These are phyloP conservation scores for Flaveria linearis DNA, from an alignment of 129 eudicot genomes.

Conservation along the genomic window DNA sequence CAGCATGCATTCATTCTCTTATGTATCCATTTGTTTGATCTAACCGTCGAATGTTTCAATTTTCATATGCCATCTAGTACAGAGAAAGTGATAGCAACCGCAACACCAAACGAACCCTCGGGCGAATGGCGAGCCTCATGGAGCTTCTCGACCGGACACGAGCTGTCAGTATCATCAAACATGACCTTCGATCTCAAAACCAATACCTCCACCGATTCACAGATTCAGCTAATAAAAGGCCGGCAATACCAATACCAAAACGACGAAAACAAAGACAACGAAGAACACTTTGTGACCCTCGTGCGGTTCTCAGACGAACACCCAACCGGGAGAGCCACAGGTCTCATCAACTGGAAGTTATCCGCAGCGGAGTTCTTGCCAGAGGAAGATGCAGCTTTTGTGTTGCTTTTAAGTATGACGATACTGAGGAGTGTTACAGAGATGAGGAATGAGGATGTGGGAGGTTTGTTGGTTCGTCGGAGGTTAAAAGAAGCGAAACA, in stretches of 20 bases:
- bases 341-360: conserved; percentile 86
- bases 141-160: conserved; percentile 77
- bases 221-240: conserved; percentile 66
- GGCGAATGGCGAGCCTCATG: conserved; percentile 65
- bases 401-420: conserved; percentile 53
- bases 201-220: conserved; percentile 33
- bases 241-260: conserved; percentile 60
- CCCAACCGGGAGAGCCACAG: conserved; percentile 86
- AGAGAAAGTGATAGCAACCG: conserved; percentile 93
- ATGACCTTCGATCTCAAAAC: conserved; percentile 50
- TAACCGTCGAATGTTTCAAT: conserved; percentile 16
- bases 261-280: conserved; percentile 40
- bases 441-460: conserved; percentile 70
- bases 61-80: conserved; percentile 47
- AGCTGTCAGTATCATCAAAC: conserved; percentile 46
- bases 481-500: conserved; percentile 62
- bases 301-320: conserved; percentile 68
- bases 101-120: conserved; percentile 71
- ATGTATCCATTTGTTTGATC: neutral
- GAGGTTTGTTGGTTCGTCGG: conserved; percentile 62
- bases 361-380: conserved; percentile 60
- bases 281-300: conserved; percentile 72
- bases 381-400: conserved; percentile 77
- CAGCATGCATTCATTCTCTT: too few relatives aligned
- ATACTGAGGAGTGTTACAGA: conserved; percentile 68